A percentile compares a stretch with the other conserved stretches of the same genome.
Evolutionary conservation across 2,329 filamentous ascomycete species (phyloP).

Genomic region (Teratosphaeria destructans): DNA sequence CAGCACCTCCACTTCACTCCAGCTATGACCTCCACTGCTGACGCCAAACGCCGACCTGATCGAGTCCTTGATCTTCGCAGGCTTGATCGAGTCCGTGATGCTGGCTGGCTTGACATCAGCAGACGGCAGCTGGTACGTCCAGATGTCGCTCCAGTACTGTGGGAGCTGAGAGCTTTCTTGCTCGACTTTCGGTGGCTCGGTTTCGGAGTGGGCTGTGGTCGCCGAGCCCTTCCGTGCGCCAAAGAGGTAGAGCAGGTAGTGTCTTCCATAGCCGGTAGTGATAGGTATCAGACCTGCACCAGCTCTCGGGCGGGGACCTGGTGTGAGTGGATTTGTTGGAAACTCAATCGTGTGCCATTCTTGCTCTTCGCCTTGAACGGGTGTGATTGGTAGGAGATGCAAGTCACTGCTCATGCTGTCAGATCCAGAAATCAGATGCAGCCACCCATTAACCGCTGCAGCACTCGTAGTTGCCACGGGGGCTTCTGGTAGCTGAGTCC

Average conservation of each 20-base stretch:
- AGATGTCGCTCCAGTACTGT: constrained; percentile 31
- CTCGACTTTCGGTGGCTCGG: constrained; percentile 8
- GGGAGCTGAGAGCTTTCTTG: constrained; percentile 1
- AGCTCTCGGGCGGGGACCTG: constrained; percentile 31
- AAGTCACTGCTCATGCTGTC: constrained; percentile 23
- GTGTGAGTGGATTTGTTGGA: constrained; percentile 33
- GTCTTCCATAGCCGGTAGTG: constrained; percentile 34
- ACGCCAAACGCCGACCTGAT: constrained; percentile 32
- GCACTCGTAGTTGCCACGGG: constrained; percentile 25
- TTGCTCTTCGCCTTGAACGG: constrained; percentile 15
- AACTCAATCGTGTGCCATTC: constrained; percentile 32
- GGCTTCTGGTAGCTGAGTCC: constrained; percentile 20
- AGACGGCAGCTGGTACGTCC: constrained; percentile 35
- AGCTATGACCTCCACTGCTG: constrained; percentile 30
- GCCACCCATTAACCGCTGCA: constrained; percentile 25
- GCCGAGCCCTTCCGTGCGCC: constrained; percentile 16
- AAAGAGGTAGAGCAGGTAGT: constrained; percentile 35
- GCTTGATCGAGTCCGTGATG: constrained; percentile 25
- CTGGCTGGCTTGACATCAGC: constrained; percentile 16
- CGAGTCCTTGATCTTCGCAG: constrained; percentile 35
- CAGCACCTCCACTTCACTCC: constrained; percentile 33
- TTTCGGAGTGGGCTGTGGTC: constrained; percentile 8
- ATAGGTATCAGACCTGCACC: constrained; percentile 31
- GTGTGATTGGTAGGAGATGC: constrained; percentile 15
- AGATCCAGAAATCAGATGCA: constrained; percentile 31